A percentile compares a stretch with the other conserved stretches of the same genome.
Conservation (phyloP, 371 early-diverging fungal species). For the Zopfochytrium polystomum region DNA sequence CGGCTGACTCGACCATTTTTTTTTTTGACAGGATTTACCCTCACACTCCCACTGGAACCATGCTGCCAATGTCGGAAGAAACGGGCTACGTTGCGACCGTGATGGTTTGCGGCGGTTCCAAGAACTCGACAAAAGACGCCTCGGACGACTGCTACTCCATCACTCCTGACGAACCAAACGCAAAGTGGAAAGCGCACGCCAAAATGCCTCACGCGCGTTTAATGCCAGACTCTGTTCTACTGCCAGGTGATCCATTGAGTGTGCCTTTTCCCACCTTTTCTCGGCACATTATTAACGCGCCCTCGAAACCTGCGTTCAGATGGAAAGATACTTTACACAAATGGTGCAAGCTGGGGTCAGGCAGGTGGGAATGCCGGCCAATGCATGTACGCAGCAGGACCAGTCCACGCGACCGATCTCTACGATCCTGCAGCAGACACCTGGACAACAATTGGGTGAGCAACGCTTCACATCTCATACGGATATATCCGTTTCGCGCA, state of each 20-base stretch:
- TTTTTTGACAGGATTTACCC: slow-evolving; percentile 17
- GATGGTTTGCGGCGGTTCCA: slow-evolving; percentile 39
- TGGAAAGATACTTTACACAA: slow-evolving; percentile 31
- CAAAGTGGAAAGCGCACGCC: slow-evolving; percentile 8
- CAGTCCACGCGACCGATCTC: slow-evolving; percentile 27
- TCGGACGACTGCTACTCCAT: slow-evolving; percentile 19
- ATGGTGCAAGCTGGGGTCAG: slow-evolving; percentile 32
- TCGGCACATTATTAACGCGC: background rate
- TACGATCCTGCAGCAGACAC: slow-evolving; percentile 32
- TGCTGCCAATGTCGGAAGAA: slow-evolving; percentile 36
- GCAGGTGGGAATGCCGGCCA: slow-evolving; percentile 41
- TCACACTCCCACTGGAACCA: slow-evolving; percentile 33
- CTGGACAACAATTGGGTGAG: slow-evolving; percentile 30
- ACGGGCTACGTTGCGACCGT: slow-evolving; percentile 28
- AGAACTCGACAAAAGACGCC: slow-evolving; percentile 5
- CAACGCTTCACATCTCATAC: background rate
- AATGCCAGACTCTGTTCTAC: slow-evolving; percentile 31
- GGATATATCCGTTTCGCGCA: background rate
- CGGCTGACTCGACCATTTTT: background rate
- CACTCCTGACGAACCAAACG: slow-evolving; percentile 15
- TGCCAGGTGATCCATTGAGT: slow-evolving; percentile 28
- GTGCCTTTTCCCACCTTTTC: too few species aligned
- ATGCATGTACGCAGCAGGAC: slow-evolving; percentile 24
- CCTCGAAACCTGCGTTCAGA: slow-evolving; percentile 20
- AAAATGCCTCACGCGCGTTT: slow-evolving; percentile 27